These are phyloP conservation scores for Cercospora sp. DNA, from an alignment of 2,329 filamentous ascomycete genomes.

Conservation along the genomic window DNA sequence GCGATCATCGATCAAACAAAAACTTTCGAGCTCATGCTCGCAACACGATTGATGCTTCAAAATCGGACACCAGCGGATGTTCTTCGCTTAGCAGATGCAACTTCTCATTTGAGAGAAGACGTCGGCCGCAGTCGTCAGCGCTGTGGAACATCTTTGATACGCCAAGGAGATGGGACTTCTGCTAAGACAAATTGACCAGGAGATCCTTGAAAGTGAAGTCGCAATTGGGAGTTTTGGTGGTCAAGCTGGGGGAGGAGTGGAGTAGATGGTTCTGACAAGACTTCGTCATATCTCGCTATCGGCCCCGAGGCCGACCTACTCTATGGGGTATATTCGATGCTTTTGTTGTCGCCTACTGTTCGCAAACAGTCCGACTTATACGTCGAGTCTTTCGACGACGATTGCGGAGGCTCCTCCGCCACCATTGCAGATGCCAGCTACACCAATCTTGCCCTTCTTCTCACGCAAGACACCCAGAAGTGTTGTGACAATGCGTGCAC, in stretches of 20 bases:
- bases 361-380: neutral
- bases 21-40: neutral
- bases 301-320: neutral
- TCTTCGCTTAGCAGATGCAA: neutral
- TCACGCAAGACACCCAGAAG: constrained; percentile 83
- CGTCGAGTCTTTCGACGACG: constrained; percentile 67
- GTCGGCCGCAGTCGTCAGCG: neutral
- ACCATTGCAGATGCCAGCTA: constrained; percentile 95
- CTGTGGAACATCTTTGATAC: neutral
- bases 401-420: constrained; percentile 93
- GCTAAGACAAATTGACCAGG: neutral
- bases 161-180: neutral
- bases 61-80: constrained; percentile 7
- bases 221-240: neutral
- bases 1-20: neutral
- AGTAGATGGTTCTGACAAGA: neutral
- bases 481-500: constrained; percentile 89
- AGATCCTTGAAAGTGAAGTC: neutral
- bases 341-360: neutral
- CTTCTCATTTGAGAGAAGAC: neutral
- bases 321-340: neutral
- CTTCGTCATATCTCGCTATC: neutral
- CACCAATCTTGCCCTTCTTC: constrained; percentile 91
- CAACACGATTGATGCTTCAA: constrained; percentile 5
- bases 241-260: neutral